phyloP scores from a whole-genome alignment of 495 filamentous ascomycete species.

The Baudoinia panamericana region DNA sequence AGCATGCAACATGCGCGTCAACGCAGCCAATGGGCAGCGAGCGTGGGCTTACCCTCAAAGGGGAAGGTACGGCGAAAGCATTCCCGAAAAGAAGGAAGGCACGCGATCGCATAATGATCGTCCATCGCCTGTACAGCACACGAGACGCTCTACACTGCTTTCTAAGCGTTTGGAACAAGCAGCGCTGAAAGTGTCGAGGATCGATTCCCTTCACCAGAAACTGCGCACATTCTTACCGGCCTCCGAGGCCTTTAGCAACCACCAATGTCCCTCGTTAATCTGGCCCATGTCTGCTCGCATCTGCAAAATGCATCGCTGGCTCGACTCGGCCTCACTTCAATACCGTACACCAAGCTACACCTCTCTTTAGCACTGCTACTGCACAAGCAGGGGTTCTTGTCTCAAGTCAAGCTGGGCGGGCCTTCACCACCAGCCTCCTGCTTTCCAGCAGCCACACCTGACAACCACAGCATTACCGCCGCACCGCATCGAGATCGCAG shows the following conservation, averaged over 20 bases:
- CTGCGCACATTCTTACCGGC: too few relatives aligned
- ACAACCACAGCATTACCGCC: constrained; percentile 18
- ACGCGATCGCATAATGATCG: too few relatives aligned
- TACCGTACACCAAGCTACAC: constrained; percentile 71
- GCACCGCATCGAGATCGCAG: constrained; percentile 31
- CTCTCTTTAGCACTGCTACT: constrained; percentile 61
- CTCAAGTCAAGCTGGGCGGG: constrained; percentile 67
- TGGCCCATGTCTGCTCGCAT: constrained; percentile 77
- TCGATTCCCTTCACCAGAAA: too few relatives aligned
- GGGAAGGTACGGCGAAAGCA: constrained; percentile 7
- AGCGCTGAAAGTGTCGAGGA: too few relatives aligned
- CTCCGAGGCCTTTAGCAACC: constrained; percentile 21
- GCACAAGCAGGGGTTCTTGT: constrained; percentile 71
- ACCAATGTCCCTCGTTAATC: constrained; percentile 85
- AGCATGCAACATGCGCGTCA: constrained; percentile 2
- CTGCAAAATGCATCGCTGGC: constrained; percentile 85
- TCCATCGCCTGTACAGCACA: too few relatives aligned
- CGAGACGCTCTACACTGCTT: too few relatives aligned
- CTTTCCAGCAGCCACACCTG: constrained; percentile 23
- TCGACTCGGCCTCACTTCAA: constrained; percentile 72
- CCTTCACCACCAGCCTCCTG: constrained; percentile 46
- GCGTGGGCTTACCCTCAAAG: neutral
- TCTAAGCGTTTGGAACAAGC: too few relatives aligned
- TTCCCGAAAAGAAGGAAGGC: too few relatives aligned
- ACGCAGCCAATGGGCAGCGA: neutral